Evolutionary conservation across 495 filamentous ascomycete genomes (phyloP), one percentile per base, ranked within the genome.

Genomic region (Xylaria palmicola): DNA sequence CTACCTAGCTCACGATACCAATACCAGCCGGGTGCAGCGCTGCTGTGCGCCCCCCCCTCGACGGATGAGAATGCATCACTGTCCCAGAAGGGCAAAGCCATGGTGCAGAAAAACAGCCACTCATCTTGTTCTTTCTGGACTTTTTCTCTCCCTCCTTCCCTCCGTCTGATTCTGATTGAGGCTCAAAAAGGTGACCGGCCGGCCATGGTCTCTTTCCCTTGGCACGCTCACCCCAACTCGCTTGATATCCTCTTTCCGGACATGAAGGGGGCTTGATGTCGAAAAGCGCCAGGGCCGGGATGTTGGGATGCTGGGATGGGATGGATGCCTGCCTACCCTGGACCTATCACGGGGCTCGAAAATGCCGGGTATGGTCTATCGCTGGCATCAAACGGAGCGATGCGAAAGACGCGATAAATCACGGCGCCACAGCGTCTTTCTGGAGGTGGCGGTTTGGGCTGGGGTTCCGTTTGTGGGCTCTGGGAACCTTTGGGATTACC

Each of bases 371-470:
- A 20, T 39, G 34, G 50, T 40, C 40, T 20, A 17, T n/a, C n/a
- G n/a, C n/a, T n/a, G n/a, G n/a, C n/a, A n/a, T n/a, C n/a, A n/a
- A n/a, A n/a, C n/a, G n/a, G n/a, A n/a, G n/a, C n/a, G n/a, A n/a
- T n/a, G n/a, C n/a, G n/a, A n/a, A n/a, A n/a, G n/a, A n/a, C n/a
- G n/a, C n/a, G n/a, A n/a, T n/a, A n/a, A n/a, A n/a, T n/a, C n/a
- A 41, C 29, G 51, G 36, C 24, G 41, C 17, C 24, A 50, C 36
- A 36, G 47, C 56, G 56, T 45, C 56, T 50, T 45, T 59, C 56
- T 59, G 56, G 56, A 59, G 56, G 56, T 59, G 56, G 56, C 44
- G 56, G 19, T n/a, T n/a, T n/a, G n/a, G n/a, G n/a, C n/a, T n/a
- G n/a, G n/a, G n/a, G n/a, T n/a, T n/a, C n/a, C 30, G 32, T 40